Percentiles rank a stretch among this genome's conserved stretches.
phyloP scores from a whole-genome alignment of 768 basidiomycete genomes.

The Phaeotremella skinneri region DNA sequence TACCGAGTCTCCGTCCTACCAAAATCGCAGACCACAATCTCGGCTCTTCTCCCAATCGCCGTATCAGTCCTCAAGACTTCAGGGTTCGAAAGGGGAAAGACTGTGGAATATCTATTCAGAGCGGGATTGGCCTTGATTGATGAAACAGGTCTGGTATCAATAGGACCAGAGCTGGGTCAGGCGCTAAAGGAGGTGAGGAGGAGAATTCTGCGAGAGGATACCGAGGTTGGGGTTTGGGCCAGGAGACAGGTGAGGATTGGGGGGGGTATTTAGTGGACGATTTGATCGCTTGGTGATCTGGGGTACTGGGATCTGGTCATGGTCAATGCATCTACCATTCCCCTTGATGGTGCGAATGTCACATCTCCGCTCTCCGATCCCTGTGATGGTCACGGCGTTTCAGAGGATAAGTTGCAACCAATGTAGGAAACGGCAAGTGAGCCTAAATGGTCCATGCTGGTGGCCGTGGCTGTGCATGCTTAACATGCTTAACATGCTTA shows the following conservation, averaged over 20 bases:
- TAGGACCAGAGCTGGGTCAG: slow-evolving; percentile 4
- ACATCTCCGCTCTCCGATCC: no score
- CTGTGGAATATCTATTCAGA: slow-evolving; percentile 21
- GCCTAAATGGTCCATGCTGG: no score
- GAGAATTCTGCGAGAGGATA: slow-evolving; percentile 10
- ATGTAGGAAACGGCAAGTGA: no score
- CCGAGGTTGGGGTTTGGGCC: slow-evolving; percentile 28
- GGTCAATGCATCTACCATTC: no score
- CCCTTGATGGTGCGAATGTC: no score
- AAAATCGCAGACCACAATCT: not conserved
- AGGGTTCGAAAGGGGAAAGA: not conserved
- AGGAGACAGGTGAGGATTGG: slow-evolving; percentile 21
- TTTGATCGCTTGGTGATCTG: no score
- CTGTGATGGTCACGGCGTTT: no score
- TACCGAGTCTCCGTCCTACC: slow-evolving; percentile 12
- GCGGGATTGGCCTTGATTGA: slow-evolving; percentile 17
- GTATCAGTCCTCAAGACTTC: not conserved
- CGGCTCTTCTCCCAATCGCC: not conserved
- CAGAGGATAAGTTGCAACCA: no score
- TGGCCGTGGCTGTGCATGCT: no score
- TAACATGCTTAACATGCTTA: no score
- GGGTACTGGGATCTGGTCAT: no score
- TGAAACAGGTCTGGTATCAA: not conserved
- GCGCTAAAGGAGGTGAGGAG: slow-evolving; percentile 24
- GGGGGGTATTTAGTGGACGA: no score